These are phyloP conservation scores for Amanita jacksonii DNA, from an alignment of 768 basidiomycete species.

Conservation along the genomic window DNA sequence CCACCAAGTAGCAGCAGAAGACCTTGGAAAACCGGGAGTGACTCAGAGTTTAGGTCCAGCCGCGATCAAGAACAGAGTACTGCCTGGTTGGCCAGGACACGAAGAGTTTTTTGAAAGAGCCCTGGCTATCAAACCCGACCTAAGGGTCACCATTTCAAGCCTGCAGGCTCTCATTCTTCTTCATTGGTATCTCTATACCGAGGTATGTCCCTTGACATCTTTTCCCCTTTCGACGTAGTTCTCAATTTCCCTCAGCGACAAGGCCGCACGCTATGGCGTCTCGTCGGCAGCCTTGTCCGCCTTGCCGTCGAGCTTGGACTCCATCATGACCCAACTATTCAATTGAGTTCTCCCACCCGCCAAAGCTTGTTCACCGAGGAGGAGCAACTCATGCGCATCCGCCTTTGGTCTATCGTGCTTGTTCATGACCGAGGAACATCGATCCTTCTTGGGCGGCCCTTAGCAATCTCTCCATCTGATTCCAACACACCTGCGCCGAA, in stretches of 20 bases:
- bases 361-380: slow-evolving; percentile 54
- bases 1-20: slow-evolving; percentile 48
- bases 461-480: slow-evolving; percentile 76
- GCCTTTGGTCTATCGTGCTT: slow-evolving; percentile 79
- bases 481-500: slow-evolving; percentile 70
- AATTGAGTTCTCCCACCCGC: slow-evolving; percentile 33
- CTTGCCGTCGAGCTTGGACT: slow-evolving; percentile 77
- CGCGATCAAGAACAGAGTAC: slow-evolving; percentile 53
- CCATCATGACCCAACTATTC: slow-evolving; percentile 74
- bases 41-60: slow-evolving; percentile 25
- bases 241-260: slow-evolving; percentile 46
- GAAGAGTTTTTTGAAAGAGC: slow-evolving; percentile 82
- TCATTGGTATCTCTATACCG: slow-evolving; percentile 87
- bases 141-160: slow-evolving; percentile 74
- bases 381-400: slow-evolving; percentile 70
- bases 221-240: neutral
- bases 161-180: slow-evolving; percentile 76
- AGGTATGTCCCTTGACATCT: slow-evolving; percentile 35
- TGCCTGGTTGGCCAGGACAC: slow-evolving; percentile 65
- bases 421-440: slow-evolving; percentile 85
- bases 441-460: slow-evolving; percentile 76
- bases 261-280: slow-evolving; percentile 83
- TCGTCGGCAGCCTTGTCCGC: slow-evolving; percentile 77
- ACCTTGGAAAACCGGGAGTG: slow-evolving; percentile 32
- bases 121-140: slow-evolving; percentile 67